Conservation (phyloP, 2,329 filamentous ascomycete species). For the Verruconis gallopava region DNA sequence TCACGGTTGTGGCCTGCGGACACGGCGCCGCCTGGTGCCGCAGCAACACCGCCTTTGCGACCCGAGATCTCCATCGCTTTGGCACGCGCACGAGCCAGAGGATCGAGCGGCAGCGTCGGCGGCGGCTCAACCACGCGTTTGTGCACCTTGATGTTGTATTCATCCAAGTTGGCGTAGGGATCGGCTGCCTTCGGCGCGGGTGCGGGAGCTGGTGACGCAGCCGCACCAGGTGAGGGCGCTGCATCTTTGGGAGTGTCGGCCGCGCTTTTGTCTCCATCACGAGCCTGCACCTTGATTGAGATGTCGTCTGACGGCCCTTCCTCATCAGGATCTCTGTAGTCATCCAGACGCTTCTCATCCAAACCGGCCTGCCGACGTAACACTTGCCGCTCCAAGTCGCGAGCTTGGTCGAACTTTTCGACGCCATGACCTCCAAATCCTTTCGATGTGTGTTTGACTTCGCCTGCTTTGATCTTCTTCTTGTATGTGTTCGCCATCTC, state of each 20-base stretch:
- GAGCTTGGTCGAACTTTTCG: conserved; percentile 80
- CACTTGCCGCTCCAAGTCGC: conserved; percentile 64
- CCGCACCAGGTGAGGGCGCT: too few relatives aligned
- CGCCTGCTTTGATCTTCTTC: conserved; percentile 84
- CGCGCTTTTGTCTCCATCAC: neutral
- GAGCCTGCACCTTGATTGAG: neutral
- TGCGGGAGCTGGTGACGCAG: conserved; percentile 9
- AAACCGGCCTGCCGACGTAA: conserved; percentile 31
- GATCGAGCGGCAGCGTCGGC: conserved; percentile 44
- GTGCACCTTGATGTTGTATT: conserved; percentile 54
- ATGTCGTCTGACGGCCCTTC: conserved; percentile 2
- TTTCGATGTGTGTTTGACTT: conserved; percentile 61
- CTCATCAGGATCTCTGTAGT: conserved; percentile 46
- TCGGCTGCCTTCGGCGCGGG: neutral
- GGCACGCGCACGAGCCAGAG: conserved; percentile 47
- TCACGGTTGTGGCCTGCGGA: conserved; percentile 77
- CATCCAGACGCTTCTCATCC: conserved; percentile 69
- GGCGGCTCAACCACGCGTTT: conserved; percentile 42
- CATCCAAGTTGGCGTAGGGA: neutral
- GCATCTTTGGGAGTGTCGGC: conserved; percentile 9
- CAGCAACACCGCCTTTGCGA: conserved; percentile 21
- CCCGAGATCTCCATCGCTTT: conserved; percentile 85
- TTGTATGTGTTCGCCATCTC: conserved; percentile 55
- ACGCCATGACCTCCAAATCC: conserved; percentile 94
- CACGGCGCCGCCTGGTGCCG: neutral